Evolutionary conservation across 208 protist genomes (phyloP).

Genomic region (Crithidia acanthocephali): DNA sequence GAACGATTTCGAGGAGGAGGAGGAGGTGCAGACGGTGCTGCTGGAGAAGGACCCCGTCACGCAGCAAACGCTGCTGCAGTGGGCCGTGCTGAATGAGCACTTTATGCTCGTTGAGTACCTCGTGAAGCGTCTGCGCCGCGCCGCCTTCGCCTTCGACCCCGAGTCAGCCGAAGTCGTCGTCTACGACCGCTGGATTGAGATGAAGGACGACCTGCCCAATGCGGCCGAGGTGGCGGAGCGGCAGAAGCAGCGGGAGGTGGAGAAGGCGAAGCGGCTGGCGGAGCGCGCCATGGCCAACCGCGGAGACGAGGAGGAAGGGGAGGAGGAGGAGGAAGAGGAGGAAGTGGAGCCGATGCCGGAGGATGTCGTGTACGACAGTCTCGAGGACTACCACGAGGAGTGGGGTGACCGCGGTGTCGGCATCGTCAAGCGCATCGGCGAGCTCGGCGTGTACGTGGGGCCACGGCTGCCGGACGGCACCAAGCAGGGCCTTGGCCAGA

Average conservation of each 20-base stretch:
- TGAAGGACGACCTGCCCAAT: conserved; percentile 77
- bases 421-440: conserved; percentile 87
- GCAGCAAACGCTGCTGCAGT: conserved; percentile 86
- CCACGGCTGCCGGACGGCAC: conserved; percentile 69
- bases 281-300: conserved; percentile 36
- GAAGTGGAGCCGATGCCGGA: conserved; percentile 85
- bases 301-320: conserved; percentile 39
- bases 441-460: conserved; percentile 89
- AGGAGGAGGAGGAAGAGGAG: conserved; percentile 75
- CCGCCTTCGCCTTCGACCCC: conserved; percentile 81
- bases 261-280: conserved; percentile 63
- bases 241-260: conserved; percentile 70
- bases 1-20: conserved; percentile 86
- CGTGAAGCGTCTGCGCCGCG: conserved; percentile 73
- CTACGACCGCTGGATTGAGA: conserved; percentile 87
- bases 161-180: conserved; percentile 76
- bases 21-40: conserved; percentile 74
- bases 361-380: conserved; percentile 82
- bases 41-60: conserved; percentile 86
- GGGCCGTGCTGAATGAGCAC: conserved; percentile 84
- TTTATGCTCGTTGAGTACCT: conserved; percentile 89
- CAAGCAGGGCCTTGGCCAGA: conserved; percentile 89
- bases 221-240: conserved; percentile 74
- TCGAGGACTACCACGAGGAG: conserved; percentile 88
- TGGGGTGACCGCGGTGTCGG: conserved; percentile 73